Conservation (phyloP, 345 rosid genomes). For the Gossypium turneri region DNA sequence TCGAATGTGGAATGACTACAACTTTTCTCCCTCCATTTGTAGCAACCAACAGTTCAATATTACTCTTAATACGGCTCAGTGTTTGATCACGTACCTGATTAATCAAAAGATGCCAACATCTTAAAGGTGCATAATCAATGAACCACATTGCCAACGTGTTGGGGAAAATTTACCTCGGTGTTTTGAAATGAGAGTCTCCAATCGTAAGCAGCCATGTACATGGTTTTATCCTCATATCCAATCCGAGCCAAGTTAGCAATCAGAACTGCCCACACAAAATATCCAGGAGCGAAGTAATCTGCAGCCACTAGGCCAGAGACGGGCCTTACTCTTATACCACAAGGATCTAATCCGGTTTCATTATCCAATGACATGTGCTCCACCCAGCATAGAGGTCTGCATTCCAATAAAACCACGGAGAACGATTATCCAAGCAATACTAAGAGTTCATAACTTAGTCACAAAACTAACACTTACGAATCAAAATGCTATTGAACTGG, state of each 20-base stretch:
- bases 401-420: conserved; percentile 17
- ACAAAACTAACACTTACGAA: not conserved
- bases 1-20: conserved; percentile 90
- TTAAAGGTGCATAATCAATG: not conserved
- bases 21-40: conserved; percentile 80
- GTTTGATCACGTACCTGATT: conserved; percentile 9
- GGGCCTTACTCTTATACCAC: conserved; percentile 72
- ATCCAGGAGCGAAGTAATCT: conserved; percentile 5
- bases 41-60: conserved; percentile 68
- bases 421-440: not conserved
- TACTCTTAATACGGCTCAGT: conserved; percentile 5
- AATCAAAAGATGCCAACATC: not conserved
- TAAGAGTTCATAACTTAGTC: conserved; percentile 3
- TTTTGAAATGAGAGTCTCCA: conserved; percentile 14
- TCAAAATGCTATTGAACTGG: not conserved
- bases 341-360: conserved; percentile 92
- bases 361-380: conserved; percentile 96
- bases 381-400: conserved; percentile 92
- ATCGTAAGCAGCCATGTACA: conserved; percentile 13
- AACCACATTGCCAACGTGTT: not conserved
- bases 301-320: conserved; percentile 95
- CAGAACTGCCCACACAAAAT: conserved; percentile 6
- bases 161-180: not conserved
- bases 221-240: conserved; percentile 14
- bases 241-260: conserved; percentile 9